Percentiles rank a stretch among this genome's conserved stretches.
These are phyloP conservation scores for Cercophora newfieldiana DNA, from an alignment of 495 filamentous ascomycete species.

Conservation along the genomic window DNA sequence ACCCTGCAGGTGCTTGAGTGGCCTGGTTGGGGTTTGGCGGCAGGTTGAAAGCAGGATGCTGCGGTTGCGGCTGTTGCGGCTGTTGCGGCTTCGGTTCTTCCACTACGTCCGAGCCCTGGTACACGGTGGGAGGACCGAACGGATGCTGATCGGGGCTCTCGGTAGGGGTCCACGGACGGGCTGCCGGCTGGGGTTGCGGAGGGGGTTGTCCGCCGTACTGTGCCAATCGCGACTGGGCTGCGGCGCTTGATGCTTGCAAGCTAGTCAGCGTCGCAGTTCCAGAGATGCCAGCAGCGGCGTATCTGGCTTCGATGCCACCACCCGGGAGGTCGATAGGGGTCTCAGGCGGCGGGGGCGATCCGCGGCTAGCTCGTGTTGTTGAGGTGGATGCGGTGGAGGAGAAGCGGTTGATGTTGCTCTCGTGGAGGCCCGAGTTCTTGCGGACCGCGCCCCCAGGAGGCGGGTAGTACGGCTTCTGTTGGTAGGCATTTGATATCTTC, in stretches of 20 bases:
- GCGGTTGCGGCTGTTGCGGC: slow-evolving; percentile 19
- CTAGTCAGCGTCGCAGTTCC: slow-evolving; percentile 77
- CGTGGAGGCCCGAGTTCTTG: slow-evolving; percentile 27
- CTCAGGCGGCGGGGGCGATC: slow-evolving; percentile 93
- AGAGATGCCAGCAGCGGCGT: slow-evolving; percentile 84
- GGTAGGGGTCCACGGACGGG: slow-evolving; percentile 92
- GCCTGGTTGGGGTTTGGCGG: slow-evolving; percentile 35
- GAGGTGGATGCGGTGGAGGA: slow-evolving; percentile 88
- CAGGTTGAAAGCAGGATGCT: slow-evolving; percentile 33
- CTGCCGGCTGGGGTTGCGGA: slow-evolving; percentile 45
- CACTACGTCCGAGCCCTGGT: slow-evolving; percentile 72
- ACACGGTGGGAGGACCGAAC: slow-evolving; percentile 89
- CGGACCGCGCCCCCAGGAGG: slow-evolving; percentile 40
- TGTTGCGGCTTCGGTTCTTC: slow-evolving; percentile 38
- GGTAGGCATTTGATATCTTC: slow-evolving; percentile 48
- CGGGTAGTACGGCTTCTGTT: slow-evolving; percentile 52
- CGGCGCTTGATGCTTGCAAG: slow-evolving; percentile 79
- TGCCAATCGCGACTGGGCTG: slow-evolving; percentile 71
- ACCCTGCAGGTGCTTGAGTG: slow-evolving; percentile 24
- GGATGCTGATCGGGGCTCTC: slow-evolving; percentile 85
- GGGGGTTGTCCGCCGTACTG: slow-evolving; percentile 62
- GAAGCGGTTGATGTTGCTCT: slow-evolving; percentile 69
- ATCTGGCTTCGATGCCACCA: slow-evolving; percentile 83
- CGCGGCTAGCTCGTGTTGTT: slow-evolving; percentile 86
- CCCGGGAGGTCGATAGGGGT: slow-evolving; percentile 79